A percentile compares a stretch with the other conserved stretches of the same genome.
These are phyloP conservation scores for Cerrena zonata DNA, from an alignment of 1,284 basidiomycete species.

Conservation along the genomic window DNA sequence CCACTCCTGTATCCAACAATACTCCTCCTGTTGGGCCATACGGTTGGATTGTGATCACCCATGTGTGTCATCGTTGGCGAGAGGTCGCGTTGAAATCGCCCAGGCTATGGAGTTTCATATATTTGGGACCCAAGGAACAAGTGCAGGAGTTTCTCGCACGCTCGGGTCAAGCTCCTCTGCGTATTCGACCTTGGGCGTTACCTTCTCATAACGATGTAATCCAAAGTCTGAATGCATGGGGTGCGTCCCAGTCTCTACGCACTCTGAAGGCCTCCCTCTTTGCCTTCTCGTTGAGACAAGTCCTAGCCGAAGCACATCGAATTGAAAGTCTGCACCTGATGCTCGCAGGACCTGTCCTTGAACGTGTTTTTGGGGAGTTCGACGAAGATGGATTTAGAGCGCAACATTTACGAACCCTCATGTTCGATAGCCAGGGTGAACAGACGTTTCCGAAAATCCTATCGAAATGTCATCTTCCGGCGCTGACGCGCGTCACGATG, in stretches of 20 bases:
- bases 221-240: neutral
- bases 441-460: neutral
- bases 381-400: neutral
- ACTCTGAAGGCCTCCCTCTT: neutral
- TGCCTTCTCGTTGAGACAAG: neutral
- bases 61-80: conserved; percentile 5
- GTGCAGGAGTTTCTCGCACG: neutral
- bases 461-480: neutral
- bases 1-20: too few species aligned
- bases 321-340: neutral
- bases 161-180: neutral
- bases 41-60: neutral
- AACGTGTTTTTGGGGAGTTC: neutral
- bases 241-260: neutral
- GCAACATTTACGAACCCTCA: neutral
- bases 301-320: neutral
- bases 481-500: neutral
- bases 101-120: neutral
- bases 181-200: neutral
- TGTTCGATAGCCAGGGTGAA: neutral
- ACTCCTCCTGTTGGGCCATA: too few species aligned
- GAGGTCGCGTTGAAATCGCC: neutral
- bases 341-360: neutral
- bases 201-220: neutral
- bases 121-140: neutral